These are phyloP conservation scores for Hyaloscypha finlandica DNA, from an alignment of 495 filamentous ascomycete genomes.

Conservation along the genomic window DNA sequence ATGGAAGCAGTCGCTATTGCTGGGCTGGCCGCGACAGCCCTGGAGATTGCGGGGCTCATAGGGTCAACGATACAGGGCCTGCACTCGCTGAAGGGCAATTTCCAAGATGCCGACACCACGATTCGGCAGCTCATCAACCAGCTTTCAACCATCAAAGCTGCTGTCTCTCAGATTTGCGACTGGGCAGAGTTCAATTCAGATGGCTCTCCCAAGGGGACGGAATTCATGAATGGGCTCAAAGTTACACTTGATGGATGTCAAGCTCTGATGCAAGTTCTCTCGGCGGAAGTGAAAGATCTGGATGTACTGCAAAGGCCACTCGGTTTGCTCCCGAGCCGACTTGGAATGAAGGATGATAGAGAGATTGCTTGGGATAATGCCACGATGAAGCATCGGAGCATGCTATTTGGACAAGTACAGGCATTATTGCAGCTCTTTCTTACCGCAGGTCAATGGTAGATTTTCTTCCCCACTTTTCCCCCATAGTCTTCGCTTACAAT, in stretches of 20 bases:
- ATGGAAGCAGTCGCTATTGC: neutral
- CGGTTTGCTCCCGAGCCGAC: slow-evolving; percentile 29
- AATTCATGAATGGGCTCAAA: slow-evolving; percentile 39
- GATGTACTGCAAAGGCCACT: slow-evolving; percentile 25
- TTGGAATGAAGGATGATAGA: slow-evolving; percentile 34
- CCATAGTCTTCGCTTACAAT: neutral
- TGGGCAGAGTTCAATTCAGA: slow-evolving; percentile 39
- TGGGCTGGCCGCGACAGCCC: neutral
- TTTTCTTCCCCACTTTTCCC: slow-evolving; percentile 18
- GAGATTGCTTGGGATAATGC: slow-evolving; percentile 47
- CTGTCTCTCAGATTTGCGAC: slow-evolving; percentile 44
- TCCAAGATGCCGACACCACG: slow-evolving; percentile 44
- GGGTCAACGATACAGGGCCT: slow-evolving; percentile 40
- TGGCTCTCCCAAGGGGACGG: slow-evolving; percentile 32
- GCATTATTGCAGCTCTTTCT: slow-evolving; percentile 48
- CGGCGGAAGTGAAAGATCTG: slow-evolving; percentile 42
- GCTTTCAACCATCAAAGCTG: slow-evolving; percentile 42
- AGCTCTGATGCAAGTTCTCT: slow-evolving; percentile 43
- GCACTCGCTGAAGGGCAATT: slow-evolving; percentile 41
- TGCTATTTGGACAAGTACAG: slow-evolving; percentile 42
- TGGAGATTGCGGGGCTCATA: slow-evolving; percentile 24
- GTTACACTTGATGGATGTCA: slow-evolving; percentile 46
- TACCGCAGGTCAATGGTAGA: slow-evolving; percentile 48
- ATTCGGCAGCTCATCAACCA: slow-evolving; percentile 45
- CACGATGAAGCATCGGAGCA: slow-evolving; percentile 45